Conservation (phyloP, 2,329 filamentous ascomycete genomes). For the Tolypocladium tundrense region DNA sequence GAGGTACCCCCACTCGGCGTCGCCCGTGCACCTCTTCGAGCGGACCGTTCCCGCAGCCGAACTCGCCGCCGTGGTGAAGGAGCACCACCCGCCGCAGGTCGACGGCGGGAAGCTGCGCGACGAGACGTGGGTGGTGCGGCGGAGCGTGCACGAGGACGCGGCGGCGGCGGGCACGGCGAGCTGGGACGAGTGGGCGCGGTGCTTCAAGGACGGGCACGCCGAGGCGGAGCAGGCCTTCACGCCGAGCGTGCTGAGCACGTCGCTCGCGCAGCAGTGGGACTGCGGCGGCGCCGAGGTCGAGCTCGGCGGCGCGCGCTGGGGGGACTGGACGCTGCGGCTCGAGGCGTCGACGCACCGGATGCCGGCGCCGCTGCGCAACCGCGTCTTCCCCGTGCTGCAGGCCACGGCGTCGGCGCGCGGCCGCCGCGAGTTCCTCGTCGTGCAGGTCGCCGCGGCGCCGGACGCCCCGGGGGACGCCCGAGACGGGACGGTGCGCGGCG, state of each 20-base stretch:
- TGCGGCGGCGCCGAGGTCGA: constrained; percentile 28
- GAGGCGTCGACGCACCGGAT: constrained; percentile 59
- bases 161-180: constrained; percentile 41
- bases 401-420: constrained; percentile 36
- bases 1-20: constrained; percentile 35
- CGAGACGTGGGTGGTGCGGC: constrained; percentile 56
- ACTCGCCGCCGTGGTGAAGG: constrained; percentile 26
- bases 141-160: constrained; percentile 48
- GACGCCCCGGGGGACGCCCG: constrained; percentile 16
- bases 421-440: constrained; percentile 41
- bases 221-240: constrained; percentile 30
- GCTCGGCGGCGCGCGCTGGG: constrained; percentile 31
- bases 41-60: constrained; percentile 35
- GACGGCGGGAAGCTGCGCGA: constrained; percentile 9
- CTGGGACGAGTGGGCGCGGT: constrained; percentile 53
- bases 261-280: constrained; percentile 33
- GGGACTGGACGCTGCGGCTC: constrained; percentile 36
- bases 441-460: constrained; percentile 42
- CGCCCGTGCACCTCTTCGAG: constrained; percentile 43
- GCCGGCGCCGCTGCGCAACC: constrained; percentile 47
- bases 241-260: constrained; percentile 23
- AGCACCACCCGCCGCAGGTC: constrained; percentile 17
- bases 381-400: constrained; percentile 58
- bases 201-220: constrained; percentile 42
- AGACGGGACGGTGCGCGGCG: constrained; percentile 40